Evolutionary conservation across 2,329 filamentous ascomycete genomes (phyloP).

Genomic region (Amylocarpus encephaloides): DNA sequence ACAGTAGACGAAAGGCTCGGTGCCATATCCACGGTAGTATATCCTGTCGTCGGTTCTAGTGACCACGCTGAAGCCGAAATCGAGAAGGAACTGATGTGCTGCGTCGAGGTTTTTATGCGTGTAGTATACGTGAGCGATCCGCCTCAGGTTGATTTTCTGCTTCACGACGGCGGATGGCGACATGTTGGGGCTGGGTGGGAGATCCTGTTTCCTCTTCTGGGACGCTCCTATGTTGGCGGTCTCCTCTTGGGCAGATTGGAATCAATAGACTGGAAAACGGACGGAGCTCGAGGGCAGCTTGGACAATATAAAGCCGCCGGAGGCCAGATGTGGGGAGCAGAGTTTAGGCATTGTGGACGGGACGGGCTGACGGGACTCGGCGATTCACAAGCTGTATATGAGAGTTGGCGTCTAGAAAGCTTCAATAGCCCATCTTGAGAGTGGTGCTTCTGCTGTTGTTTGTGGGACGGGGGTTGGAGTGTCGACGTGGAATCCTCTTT

Average conservation of each 20-base stretch:
- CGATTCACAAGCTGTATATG: no score
- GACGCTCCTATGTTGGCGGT: not conserved
- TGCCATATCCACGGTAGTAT: conserved; percentile 56
- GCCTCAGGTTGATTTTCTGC: conserved; percentile 28
- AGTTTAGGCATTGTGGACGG: no score
- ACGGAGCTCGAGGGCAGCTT: no score
- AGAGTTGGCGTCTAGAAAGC: no score
- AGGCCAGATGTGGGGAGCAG: no score
- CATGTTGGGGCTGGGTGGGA: conserved; percentile 6
- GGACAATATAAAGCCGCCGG: no score
- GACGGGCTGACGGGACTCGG: no score
- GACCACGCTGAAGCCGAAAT: conserved; percentile 19
- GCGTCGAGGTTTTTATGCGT: conserved; percentile 20
- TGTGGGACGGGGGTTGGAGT: not conserved
- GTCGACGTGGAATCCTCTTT: not conserved
- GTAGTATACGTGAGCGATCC: conserved; percentile 26
- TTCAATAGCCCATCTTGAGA: no score
- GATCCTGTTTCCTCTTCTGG: not conserved
- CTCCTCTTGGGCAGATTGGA: no score
- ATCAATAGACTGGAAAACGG: no score
- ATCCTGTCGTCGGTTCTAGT: conserved; percentile 34
- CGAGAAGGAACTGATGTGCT: conserved; percentile 22
- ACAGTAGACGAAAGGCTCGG: conserved; percentile 53
- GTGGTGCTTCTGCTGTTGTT: not conserved
- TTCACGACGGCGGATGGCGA: conserved; percentile 21